These are phyloP conservation scores for Crucihimalaya himalaica DNA, from an alignment of 345 rosid species.

Conservation along the genomic window DNA sequence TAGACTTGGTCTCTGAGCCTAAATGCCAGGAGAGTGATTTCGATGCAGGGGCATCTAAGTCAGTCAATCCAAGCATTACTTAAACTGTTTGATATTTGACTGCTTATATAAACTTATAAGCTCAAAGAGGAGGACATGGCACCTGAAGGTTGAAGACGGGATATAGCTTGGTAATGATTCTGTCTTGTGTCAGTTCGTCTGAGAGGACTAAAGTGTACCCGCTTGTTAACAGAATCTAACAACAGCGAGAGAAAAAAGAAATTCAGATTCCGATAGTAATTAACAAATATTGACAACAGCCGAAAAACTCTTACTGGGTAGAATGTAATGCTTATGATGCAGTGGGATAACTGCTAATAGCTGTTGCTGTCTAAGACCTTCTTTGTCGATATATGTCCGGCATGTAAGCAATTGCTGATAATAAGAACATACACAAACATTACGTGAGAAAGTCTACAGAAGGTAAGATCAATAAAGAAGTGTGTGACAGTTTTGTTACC, in stretches of 20 bases:
- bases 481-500: conserved; percentile 44
- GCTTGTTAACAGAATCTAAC: conserved; percentile 81
- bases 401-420: conserved; percentile 82
- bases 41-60: conserved; percentile 72
- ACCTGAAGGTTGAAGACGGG: conserved; percentile 95
- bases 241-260: not conserved
- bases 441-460: not conserved
- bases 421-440: conserved; percentile 19
- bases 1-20: conserved; percentile 84
- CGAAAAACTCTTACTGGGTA: conserved; percentile 67
- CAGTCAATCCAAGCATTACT: conserved; percentile 31
- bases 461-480: not conserved
- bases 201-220: conserved; percentile 88
- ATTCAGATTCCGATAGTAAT: not conserved
- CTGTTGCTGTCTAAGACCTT: conserved; percentile 90
- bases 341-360: conserved; percentile 77
- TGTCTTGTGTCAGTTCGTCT: conserved; percentile 67
- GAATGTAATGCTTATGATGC: conserved; percentile 91
- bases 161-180: conserved; percentile 61
- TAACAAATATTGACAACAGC: not conserved
- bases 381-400: conserved; percentile 67
- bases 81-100: conserved; percentile 10
- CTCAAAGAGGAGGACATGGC: conserved; percentile 19
- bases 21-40: conserved; percentile 98
- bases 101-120: not conserved